A percentile compares a stretch with the other conserved stretches of the same genome.
Evolutionary conservation across 768 basidiomycete species (phyloP).

Genomic region (Candolleomyces aberdarensis): DNA sequence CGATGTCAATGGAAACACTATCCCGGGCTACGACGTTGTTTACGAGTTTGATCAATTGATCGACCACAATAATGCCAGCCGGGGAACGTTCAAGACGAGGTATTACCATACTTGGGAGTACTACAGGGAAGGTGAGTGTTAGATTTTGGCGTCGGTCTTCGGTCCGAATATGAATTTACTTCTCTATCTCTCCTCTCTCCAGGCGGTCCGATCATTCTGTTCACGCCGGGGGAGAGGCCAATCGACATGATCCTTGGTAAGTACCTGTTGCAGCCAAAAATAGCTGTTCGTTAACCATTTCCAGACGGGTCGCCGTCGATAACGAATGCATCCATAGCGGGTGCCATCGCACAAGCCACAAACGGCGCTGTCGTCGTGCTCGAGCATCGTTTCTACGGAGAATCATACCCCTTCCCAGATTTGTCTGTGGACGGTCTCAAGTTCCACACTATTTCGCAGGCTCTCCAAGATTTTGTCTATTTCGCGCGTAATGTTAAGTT

Average conservation of each 20-base stretch:
- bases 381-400: slow-evolving; percentile 74
- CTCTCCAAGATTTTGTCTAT: slow-evolving; percentile 67
- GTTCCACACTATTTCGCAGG: slow-evolving; percentile 67
- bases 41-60: too few species aligned
- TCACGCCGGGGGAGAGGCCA: slow-evolving; percentile 63
- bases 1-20: too few species aligned
- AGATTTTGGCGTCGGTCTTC: too few species aligned
- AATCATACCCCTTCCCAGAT: slow-evolving; percentile 64
- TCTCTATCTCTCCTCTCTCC: not conserved
- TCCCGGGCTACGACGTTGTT: too few species aligned
- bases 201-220: slow-evolving; percentile 53
- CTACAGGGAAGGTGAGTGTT: too few species aligned
- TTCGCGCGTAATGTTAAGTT: slow-evolving; percentile 64
- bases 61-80: too few species aligned
- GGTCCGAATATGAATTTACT: not conserved
- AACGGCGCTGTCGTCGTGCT: slow-evolving; percentile 59
- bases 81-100: too few species aligned
- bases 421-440: slow-evolving; percentile 53
- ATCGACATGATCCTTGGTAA: slow-evolving; percentile 36
- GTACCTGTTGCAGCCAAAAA: not conserved
- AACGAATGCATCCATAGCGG: slow-evolving; percentile 62
- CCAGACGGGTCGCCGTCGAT: not conserved
- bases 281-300: too few species aligned
- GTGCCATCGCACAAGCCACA: slow-evolving; percentile 56
- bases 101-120: too few species aligned